Base-by-base conservation (phyloP, 371 early-diverging fungal species). In the Mucor irregularis region DNA sequence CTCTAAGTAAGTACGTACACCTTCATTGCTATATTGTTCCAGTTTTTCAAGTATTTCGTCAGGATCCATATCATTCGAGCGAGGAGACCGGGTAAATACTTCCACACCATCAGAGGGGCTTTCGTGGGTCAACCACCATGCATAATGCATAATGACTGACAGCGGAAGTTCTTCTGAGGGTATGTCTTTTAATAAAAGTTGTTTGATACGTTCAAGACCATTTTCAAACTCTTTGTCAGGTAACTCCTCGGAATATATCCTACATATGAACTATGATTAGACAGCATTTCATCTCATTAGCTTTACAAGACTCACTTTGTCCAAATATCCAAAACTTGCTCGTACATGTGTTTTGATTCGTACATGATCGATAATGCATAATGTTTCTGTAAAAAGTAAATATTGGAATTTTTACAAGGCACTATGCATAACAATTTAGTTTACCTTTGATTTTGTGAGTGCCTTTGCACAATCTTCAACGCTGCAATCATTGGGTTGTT, bases 341-440 rank as follows among this genome's bases (percentile, higher is more conserved):
- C 64, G 39, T 68, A 71, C 61, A 78, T 62, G 31, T 73, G 74
- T 14, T 77, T 78, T 11, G 73, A 61, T 64, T 84, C 81, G 52
- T 85, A 84, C 52, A 90, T 71, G 7, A 89, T 58, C 8, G 84
- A 82, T 7, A 87, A 71, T 2, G 85, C 86, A 66, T 87, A 90
- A 53, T 79, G 80, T 58, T 78, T 78, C 78, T 77, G 62, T 37
- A 31, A 7, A 53, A 37, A 21, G 30, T 14, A 21, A 19, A 22
- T 30, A 55, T 16, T 14, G 22, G 11, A 26, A 21, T 17, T 28
- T 34, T 14, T 53, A 19, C 58, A 25, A 24, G 10, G 13, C 3
- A 35, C 14, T n/a, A n/a, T 30, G 4, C 21, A 16, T 40, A 10
- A 31, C 1, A 26, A 37, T n/a, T n/a, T 17, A 47, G 47, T 26